Conservation (phyloP, 208 protist species). For the Trypanosoma avium region DNA sequence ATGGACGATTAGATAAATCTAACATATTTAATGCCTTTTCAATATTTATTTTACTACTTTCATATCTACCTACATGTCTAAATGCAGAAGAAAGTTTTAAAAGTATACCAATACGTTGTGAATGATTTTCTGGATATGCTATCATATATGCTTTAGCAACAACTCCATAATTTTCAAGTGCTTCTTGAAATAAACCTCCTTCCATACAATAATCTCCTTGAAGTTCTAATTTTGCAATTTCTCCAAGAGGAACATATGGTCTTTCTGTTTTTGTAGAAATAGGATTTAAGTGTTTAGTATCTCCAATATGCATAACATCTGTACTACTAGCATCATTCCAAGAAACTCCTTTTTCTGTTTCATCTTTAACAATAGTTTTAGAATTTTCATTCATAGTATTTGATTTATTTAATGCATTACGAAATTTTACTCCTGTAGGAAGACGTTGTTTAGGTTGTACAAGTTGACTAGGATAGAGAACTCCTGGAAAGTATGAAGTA, state of each 20-base stretch:
- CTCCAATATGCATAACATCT: conserved; percentile 47
- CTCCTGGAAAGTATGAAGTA: conserved; percentile 80
- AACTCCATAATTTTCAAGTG: conserved; percentile 87
- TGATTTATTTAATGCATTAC: not conserved
- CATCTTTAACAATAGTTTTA: not conserved
- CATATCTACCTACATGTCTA: conserved; percentile 65
- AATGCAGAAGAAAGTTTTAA: conserved; percentile 81
- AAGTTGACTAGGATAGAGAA: conserved; percentile 78
- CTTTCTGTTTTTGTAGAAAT: conserved; percentile 13
- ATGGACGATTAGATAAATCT: conserved; percentile 46
- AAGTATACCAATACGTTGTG: conserved; percentile 63
- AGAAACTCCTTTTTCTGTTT: conserved; percentile 34
- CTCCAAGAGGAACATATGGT: conserved; percentile 75
- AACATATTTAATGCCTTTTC: conserved; percentile 64
- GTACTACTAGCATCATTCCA: conserved; percentile 66
- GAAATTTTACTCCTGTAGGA: conserved; percentile 34
- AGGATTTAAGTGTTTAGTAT: not conserved
- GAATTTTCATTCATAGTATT: not conserved
- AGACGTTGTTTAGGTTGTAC: conserved; percentile 56
- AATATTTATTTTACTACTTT: conserved; percentile 64
- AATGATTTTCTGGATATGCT: conserved; percentile 82
- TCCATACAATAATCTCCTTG: conserved; percentile 86
- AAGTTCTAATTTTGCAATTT: conserved; percentile 86
- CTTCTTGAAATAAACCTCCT: conserved; percentile 81
- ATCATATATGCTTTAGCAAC: conserved; percentile 81